Evolutionary conservation across 1,284 basidiomycete species (phyloP).

Genomic region (Ustilago xerochloae): DNA sequence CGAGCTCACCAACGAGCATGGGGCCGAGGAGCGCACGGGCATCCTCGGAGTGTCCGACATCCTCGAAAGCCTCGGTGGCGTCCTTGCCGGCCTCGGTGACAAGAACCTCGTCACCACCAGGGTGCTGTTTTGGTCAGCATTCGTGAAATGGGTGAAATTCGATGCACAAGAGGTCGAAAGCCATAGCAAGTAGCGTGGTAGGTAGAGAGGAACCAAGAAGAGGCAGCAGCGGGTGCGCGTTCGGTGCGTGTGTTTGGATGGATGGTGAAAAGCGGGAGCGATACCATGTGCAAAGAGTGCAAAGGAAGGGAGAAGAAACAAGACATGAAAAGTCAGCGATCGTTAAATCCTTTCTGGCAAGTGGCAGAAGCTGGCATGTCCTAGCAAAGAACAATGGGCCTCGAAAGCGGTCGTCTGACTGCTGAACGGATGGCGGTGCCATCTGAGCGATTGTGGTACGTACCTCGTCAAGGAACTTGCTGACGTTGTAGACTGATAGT

Average conservation of each 20-base stretch:
- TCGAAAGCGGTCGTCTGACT: no score
- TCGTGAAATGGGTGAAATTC: background rate
- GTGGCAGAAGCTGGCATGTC: no score
- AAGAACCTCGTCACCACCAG: constrained; percentile 97
- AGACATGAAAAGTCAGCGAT: background rate
- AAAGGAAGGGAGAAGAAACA: background rate
- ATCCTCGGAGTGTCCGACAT: constrained; percentile 99
- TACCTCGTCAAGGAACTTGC: constrained; percentile 96
- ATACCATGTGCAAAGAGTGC: background rate
- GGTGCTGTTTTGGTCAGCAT: constrained; percentile 72
- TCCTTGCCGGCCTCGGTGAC: constrained; percentile 92
- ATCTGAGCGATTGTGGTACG: constrained; percentile 43
- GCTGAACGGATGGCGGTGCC: background rate
- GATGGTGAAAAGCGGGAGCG: background rate
- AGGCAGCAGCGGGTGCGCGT: no score
- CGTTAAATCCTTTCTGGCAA: background rate
- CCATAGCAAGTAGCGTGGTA: no score
- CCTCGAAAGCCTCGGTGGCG: constrained; percentile 98
- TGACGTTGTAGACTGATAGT: constrained; percentile 86
- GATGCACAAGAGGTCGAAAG: background rate
- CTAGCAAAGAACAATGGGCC: no score
- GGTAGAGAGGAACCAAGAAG: no score
- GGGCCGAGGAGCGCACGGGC: constrained; percentile 85
- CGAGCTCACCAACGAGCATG: constrained; percentile 73
- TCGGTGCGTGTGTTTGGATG: no score